Evolutionary conservation across 169 alveolate genomes (phyloP).

Genomic region (Besnoitia besnoiti): DNA sequence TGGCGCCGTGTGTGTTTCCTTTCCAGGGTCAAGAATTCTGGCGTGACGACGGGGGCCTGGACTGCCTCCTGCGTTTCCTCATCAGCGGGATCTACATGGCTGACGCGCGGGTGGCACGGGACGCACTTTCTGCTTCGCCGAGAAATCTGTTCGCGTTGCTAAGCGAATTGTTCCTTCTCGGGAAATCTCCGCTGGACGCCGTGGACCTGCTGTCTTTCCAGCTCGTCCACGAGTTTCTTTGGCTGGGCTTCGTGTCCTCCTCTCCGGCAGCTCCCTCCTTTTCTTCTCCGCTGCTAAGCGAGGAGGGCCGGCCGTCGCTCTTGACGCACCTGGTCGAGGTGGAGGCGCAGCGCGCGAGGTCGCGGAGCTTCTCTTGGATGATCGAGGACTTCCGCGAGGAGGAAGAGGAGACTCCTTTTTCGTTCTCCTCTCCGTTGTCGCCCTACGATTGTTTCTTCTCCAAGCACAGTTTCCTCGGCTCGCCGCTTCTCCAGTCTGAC

Average conservation of each 20-base stretch:
- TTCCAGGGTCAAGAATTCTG: conserved; percentile 13
- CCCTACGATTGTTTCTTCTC: neutral
- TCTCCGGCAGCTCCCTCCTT: neutral
- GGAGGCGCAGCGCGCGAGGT: neutral
- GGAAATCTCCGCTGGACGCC: conserved; percentile 47
- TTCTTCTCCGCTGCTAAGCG: neutral
- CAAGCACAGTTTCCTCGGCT: neutral
- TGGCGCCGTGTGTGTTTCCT: no score
- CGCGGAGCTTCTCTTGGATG: neutral
- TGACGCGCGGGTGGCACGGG: conserved; percentile 58
- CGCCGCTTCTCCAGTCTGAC: neutral
- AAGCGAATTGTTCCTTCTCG: conserved; percentile 35
- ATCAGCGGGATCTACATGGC: conserved; percentile 50
- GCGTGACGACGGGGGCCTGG: conserved; percentile 54
- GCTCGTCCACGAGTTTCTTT: conserved; percentile 55
- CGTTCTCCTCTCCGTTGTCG: neutral
- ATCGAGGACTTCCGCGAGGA: neutral
- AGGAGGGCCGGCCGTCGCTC: neutral
- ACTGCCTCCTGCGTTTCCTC: conserved; percentile 46
- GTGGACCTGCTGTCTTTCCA: conserved; percentile 52
- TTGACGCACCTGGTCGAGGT: neutral
- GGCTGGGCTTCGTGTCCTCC: conserved; percentile 46
- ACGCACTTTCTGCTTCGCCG: conserved; percentile 47
- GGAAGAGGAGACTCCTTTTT: neutral
- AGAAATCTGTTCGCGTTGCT: conserved; percentile 33